Evolutionary conservation across 768 basidiomycete genomes (phyloP).

Genomic region (Trametes elegans): DNA sequence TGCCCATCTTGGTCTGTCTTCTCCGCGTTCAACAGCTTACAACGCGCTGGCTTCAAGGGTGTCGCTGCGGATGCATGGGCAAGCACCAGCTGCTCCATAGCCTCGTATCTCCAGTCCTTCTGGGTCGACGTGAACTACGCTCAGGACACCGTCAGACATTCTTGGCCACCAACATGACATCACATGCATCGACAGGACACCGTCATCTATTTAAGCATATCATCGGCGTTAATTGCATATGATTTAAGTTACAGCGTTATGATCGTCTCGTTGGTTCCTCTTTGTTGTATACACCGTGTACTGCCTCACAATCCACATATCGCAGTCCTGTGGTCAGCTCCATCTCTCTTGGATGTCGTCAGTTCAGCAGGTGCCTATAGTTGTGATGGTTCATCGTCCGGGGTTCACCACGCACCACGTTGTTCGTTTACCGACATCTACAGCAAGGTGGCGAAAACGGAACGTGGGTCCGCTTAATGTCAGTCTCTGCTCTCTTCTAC

Average conservation of each 20-base stretch:
- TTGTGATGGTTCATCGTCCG: too few species aligned
- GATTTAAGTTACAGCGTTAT: constrained; percentile 7
- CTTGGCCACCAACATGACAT: constrained; percentile 20
- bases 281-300: constrained; percentile 17
- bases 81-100: constrained; percentile 34
- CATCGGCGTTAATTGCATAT: constrained; percentile 8
- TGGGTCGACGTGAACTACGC: constrained; percentile 37
- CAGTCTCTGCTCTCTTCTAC: too few species aligned
- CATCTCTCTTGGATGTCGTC: background rate
- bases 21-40: constrained; percentile 39
- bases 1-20: constrained; percentile 36
- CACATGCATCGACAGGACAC: background rate
- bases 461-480: too few species aligned
- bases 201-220: constrained; percentile 12
- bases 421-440: too few species aligned
- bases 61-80: constrained; percentile 38
- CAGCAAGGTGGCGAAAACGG: too few species aligned
- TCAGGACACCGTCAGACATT: background rate
- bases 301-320: background rate
- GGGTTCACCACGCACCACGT: too few species aligned
- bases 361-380: too few species aligned
- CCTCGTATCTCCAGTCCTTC: constrained; percentile 37
- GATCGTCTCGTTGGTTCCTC: constrained; percentile 7
- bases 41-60: constrained; percentile 40
- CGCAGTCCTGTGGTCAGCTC: background rate